These are phyloP conservation scores for Geotrichum bryndzae DNA, from an alignment of 1,139 yeast genomes.

Conservation along the genomic window DNA sequence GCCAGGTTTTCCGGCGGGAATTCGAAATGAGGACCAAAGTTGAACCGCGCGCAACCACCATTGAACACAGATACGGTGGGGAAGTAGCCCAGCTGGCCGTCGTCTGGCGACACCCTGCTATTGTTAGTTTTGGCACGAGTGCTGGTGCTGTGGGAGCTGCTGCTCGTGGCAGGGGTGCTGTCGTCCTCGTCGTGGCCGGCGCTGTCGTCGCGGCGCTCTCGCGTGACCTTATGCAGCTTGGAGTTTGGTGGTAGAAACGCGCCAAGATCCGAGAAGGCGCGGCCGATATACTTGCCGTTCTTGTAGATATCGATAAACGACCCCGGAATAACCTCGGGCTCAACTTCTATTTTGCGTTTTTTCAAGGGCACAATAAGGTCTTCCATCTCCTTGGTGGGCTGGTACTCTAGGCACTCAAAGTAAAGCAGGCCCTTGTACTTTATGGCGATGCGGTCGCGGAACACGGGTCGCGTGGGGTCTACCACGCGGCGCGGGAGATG, in stretches of 20 bases:
- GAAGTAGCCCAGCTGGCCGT: slow-evolving; percentile 82
- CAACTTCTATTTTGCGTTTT: slow-evolving; percentile 24
- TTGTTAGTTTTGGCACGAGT: neutral
- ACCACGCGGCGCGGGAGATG: slow-evolving; percentile 49
- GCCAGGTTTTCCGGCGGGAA: slow-evolving; percentile 36
- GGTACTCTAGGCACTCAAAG: slow-evolving; percentile 83
- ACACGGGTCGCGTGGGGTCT: slow-evolving; percentile 30
- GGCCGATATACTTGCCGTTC: slow-evolving; percentile 66
- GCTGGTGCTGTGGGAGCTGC: neutral
- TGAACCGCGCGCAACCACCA: slow-evolving; percentile 68
- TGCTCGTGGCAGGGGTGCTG: neutral
- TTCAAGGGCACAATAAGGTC: slow-evolving; percentile 22
- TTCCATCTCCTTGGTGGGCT: slow-evolving; percentile 68
- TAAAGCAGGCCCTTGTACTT: slow-evolving; percentile 70
- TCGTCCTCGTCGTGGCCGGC: slow-evolving; percentile 8
- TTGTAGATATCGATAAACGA: slow-evolving; percentile 63
- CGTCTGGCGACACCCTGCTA: slow-evolving; percentile 42
- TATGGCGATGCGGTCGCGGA: slow-evolving; percentile 84
- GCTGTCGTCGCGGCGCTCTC: slow-evolving; percentile 19
- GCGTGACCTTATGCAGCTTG: slow-evolving; percentile 25
- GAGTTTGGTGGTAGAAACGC: slow-evolving; percentile 77
- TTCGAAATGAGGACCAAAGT: slow-evolving; percentile 63
- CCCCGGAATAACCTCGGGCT: slow-evolving; percentile 41
- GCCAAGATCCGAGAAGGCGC: slow-evolving; percentile 59
- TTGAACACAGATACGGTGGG: slow-evolving; percentile 83